phyloP scores from a whole-genome alignment of 2,329 filamentous ascomycete genomes.

The Bipolaris cookei region DNA sequence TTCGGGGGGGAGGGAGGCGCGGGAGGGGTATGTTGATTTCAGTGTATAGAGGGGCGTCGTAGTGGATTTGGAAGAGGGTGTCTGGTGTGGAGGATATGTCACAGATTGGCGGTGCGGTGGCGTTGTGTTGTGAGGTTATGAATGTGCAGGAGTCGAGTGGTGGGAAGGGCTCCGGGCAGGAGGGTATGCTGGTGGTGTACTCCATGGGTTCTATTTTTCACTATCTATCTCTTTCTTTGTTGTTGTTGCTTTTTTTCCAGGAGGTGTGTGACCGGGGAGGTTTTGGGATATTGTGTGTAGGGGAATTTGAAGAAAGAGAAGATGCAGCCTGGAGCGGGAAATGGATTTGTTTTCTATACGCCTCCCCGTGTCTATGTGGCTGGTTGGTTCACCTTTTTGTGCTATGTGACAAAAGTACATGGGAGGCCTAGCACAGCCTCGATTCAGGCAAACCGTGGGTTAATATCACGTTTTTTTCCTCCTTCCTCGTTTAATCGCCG shows the following conservation, averaged over 20 bases:
- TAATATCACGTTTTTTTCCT: neutral
- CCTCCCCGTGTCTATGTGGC: too few relatives aligned
- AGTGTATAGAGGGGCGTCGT: slow-evolving; percentile 40
- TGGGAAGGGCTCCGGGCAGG: slow-evolving; percentile 2
- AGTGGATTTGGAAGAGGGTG: neutral
- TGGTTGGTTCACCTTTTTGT: neutral
- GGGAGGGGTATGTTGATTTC: slow-evolving; percentile 46
- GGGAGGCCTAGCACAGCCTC: slow-evolving; percentile 12
- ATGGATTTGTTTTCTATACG: neutral
- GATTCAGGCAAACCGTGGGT: slow-evolving; percentile 12
- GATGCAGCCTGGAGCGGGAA: neutral
- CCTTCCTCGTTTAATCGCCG: neutral
- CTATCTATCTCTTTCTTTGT: neutral
- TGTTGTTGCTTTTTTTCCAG: neutral
- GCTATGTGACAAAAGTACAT: neutral
- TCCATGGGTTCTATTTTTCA: slow-evolving; percentile 1
- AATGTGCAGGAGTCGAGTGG: neutral
- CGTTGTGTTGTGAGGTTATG: slow-evolving; percentile 9
- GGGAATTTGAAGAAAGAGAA: neutral
- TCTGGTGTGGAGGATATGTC: neutral
- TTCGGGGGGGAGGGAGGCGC: slow-evolving; percentile 19
- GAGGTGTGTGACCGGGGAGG: neutral
- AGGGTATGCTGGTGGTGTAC: neutral
- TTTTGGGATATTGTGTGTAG: too few relatives aligned
- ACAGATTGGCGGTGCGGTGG: neutral